Percentiles rank a stretch among this genome's conserved stretches.
Conservation (phyloP, 2,329 filamentous ascomycete genomes). For the Dryadomyces sulphureus region DNA sequence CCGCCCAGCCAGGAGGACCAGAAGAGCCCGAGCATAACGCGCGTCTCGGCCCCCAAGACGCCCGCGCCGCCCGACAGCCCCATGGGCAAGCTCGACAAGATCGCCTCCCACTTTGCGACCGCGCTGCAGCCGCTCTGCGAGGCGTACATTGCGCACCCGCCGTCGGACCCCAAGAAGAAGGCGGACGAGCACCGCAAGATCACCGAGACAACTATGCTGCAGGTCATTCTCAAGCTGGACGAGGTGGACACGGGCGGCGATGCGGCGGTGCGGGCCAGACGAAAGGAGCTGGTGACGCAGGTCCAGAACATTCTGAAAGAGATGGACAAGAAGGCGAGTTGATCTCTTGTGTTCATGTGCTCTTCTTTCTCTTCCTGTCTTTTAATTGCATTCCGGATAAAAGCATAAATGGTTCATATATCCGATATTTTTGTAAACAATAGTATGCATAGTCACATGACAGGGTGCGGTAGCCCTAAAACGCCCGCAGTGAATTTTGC, state of each 20-base stretch:
- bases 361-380: too few relatives aligned
- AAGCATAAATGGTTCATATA: neutral
- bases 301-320: conserved; percentile 52
- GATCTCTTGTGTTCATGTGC: too few relatives aligned
- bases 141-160: conserved; percentile 47
- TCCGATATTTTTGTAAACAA: neutral
- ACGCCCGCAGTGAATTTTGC: neutral
- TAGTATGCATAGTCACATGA: neutral
- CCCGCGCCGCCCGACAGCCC: conserved; percentile 25
- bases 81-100: conserved; percentile 50
- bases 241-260: conserved; percentile 61
- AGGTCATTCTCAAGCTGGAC: conserved; percentile 64
- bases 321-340: conserved; percentile 34
- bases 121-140: conserved; percentile 51
- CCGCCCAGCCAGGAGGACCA: conserved; percentile 17
- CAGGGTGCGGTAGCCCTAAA: conserved; percentile 1
- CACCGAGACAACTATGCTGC: conserved; percentile 61
- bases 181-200: conserved; percentile 62
- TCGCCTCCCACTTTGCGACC: conserved; percentile 47
- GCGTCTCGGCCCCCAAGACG: conserved; percentile 9
- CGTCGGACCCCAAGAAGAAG: conserved; percentile 49
- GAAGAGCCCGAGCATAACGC: neutral
- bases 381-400: neutral
- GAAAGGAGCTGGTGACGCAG: conserved; percentile 60
- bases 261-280: conserved; percentile 42